These are phyloP conservation scores for Pseudovirgaria hyperparasitica DNA, from an alignment of 2,329 filamentous ascomycete species.

Conservation along the genomic window DNA sequence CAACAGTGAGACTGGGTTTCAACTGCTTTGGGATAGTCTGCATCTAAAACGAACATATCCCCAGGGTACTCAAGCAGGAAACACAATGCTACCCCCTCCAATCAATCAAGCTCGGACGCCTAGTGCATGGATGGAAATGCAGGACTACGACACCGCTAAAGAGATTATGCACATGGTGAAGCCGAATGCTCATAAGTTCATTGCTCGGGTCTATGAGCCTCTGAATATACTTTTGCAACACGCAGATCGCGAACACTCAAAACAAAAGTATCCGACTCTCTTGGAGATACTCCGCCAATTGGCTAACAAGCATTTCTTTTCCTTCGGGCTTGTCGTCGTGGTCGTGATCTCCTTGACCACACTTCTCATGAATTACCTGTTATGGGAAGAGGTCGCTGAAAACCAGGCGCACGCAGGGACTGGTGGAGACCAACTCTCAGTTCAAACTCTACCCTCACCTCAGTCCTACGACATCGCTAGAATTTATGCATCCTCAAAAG, in stretches of 20 bases:
- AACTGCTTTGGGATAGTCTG: conserved; percentile 11
- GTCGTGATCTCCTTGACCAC: conserved; percentile 52
- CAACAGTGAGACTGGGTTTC: conserved; percentile 37
- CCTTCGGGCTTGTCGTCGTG: conserved; percentile 51
- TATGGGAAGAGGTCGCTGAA: conserved; percentile 48
- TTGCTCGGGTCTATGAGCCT: conserved; percentile 63
- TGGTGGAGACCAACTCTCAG: conserved; percentile 37
- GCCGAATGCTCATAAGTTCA: conserved; percentile 56
- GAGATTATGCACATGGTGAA: conserved; percentile 69
- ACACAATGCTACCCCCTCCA: conserved; percentile 31
- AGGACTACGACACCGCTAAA: conserved; percentile 65
- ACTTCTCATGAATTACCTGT: conserved; percentile 59
- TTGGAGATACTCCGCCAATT: conserved; percentile 37
- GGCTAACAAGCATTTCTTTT: conserved; percentile 53
- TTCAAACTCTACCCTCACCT: conserved; percentile 48
- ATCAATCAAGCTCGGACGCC: conserved; percentile 67
- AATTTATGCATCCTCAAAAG: conserved; percentile 48
- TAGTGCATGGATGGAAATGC: conserved; percentile 61
- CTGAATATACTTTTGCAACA: conserved; percentile 59
- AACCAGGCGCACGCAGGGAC: conserved; percentile 32
- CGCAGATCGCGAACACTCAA: conserved; percentile 48
- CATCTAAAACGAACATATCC: conserved; percentile 11
- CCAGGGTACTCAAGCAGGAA: conserved; percentile 7
- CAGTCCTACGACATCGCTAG: conserved; percentile 59
- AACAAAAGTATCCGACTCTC: conserved; percentile 36